phyloP scores from a whole-genome alignment of 2,329 filamentous ascomycete species.

The Phialocephala subalpina region DNA sequence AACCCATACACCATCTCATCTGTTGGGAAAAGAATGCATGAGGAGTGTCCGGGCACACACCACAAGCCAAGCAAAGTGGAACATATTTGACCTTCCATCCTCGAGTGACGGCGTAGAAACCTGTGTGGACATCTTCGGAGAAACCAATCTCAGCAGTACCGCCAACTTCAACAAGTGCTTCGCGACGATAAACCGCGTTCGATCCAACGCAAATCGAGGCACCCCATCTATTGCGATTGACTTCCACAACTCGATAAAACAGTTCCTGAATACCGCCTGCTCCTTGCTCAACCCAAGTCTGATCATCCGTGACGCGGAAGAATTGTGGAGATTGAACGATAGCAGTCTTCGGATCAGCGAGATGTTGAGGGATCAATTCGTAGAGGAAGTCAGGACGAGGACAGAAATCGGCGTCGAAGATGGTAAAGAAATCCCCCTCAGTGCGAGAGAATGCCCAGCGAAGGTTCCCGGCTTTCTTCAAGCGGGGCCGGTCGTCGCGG shows the following conservation, averaged over 20 bases:
- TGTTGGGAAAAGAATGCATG: conserved; percentile 24
- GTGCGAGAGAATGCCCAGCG: conserved; percentile 22
- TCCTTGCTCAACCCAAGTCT: conserved; percentile 23
- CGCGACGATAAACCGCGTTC: conserved; percentile 22
- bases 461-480: conserved; percentile 26
- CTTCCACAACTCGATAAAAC: conserved; percentile 25
- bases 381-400: conserved; percentile 19
- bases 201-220: conserved; percentile 22
- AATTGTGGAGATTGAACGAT: conserved; percentile 22
- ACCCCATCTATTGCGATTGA: conserved; percentile 24
- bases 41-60: conserved; percentile 23
- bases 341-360: conserved; percentile 19
- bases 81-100: conserved; percentile 26
- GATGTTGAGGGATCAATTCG: conserved; percentile 21
- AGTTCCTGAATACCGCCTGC: conserved; percentile 24
- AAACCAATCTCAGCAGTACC: conserved; percentile 24
- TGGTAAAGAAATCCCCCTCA: conserved; percentile 19
- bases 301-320: conserved; percentile 18
- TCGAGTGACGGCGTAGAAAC: conserved; percentile 21
- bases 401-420: conserved; percentile 25
- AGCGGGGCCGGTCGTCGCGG: conserved; percentile 18
- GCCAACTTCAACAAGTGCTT: conserved; percentile 21
- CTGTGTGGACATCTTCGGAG: conserved; percentile 23
- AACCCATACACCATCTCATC: conserved; percentile 26
- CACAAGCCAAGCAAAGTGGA: conserved; percentile 21